Base-by-base conservation (phyloP, 129 eudicot species). In the Pittosporum tobira region DNA sequence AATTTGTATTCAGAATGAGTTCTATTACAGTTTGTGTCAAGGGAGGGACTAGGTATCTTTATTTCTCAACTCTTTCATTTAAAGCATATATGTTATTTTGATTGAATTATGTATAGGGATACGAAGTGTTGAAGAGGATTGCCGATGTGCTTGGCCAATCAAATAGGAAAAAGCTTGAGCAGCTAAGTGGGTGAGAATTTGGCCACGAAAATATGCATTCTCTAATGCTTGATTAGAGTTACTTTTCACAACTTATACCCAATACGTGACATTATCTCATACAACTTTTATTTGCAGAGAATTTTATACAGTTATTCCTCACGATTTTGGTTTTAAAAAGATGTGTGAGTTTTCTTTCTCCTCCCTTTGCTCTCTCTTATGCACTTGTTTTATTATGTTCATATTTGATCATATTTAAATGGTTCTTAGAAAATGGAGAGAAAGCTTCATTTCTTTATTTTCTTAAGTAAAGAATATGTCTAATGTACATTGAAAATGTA, bases 251-350 rank as follows among this genome's bases (percentile, higher is more conserved):
- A 15, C 54, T 0, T 52, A 6, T 61, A 2, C 6, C n/a, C 46
- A 48, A 13, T 22, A n/a, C 21, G 7, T 56, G 51, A 66, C 63
- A 30, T 30, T 45, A 66, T 46, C 23, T 66, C 18, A 22, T 8
- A 21, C 30, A 57, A 30, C 40, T 59, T 30, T 58, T 61, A 16
- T 47, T 68, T 78, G 84, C 90, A 93, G 99, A 64, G 96, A 93
- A 71, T 93, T 93, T 63, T 93, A 93, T 75, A 83, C 99, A 14
- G 74, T 87, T 42, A 84, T 93, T 58, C 99, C 99, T 44, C 99
- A 93, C 64, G 99, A 93, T 66, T 93, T 93, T 77, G 99, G 99
- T 58, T 93, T 77, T 48, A 77, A 66, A 34, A 87, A 93, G 79
- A 93, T 82, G 94, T 74, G 99, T 93, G 77, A 84, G 96, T 78